Base-by-base conservation (phyloP, 2,329 filamentous ascomycete species). In the Colletotrichum horii region DNA sequence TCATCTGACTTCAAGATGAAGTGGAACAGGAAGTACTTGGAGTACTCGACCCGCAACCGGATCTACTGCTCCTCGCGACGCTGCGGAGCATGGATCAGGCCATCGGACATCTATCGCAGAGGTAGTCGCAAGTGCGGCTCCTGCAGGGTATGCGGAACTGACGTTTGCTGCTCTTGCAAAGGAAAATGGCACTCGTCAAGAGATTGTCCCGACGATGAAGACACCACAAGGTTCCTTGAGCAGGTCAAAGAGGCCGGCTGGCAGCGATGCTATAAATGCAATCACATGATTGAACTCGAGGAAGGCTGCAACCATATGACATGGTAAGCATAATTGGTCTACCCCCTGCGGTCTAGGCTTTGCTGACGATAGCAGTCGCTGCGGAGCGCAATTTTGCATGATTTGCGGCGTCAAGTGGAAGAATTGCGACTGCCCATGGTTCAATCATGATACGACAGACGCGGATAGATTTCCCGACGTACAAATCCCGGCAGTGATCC, bases 291-390 rank as follows among this genome's bases (percentile, higher is more conserved):
- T 60, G 94, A 97, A 83, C 86, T 95, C 66, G 93, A 93, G 79
- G 94, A 96, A 83, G 95, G 95, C 60, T 96, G 94, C 84, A 96
- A 96, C 84, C 95, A 96, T 82, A 96, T 97, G 91, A 95, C 92
- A 32, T 98, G 95, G 93, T 94, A 87, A 84, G 91, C 85, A 55
- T 30, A 9, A n/a, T 16, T 22, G n/a, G n/a, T 52, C 61, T 61
- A 38, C 38, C 38, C 9, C 48, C 28, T 32, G 22, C 7, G 16
- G 24, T 24, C 32, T 16, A 26, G 43, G 79, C 73, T 43, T 64
- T 70, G 64, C 32, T 77, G 60, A 82, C 64, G 32, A 16, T 28
- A n/a, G 14, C 70, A 92, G 93, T 82, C 94, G 92, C 71, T 98
- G 96, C 81, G 93, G 91, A 70, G 94, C 94, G 32, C 91, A 97